Evolutionary conservation across 345 rosid genomes (phyloP).

Genomic region (Populus alba): DNA sequence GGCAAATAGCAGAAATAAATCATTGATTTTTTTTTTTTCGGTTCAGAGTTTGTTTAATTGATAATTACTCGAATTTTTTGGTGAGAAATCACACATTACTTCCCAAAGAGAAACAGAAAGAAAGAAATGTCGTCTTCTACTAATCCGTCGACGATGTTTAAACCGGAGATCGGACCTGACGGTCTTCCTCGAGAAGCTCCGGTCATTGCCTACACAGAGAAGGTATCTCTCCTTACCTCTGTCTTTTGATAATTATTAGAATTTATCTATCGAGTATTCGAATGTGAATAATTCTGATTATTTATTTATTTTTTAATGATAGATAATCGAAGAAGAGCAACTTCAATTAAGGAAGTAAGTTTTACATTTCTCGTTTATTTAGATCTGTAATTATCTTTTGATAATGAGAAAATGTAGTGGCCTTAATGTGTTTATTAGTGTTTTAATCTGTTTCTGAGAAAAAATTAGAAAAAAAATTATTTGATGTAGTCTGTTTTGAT

Average conservation of each 20-base stretch:
- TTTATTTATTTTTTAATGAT: conserved; percentile 9
- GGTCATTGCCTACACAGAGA: conserved; percentile 85
- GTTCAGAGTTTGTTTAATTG: not conserved
- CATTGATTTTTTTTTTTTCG: too few relatives aligned
- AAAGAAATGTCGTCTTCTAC: conserved; percentile 30
- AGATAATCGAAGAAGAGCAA: conserved; percentile 85
- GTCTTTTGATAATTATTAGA: not conserved
- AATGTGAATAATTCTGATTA: not conserved
- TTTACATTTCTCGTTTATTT: not conserved
- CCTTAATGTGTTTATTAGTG: not conserved
- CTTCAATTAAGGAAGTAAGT: conserved; percentile 76
- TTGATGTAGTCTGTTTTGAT: not conserved
- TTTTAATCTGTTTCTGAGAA: conserved; percentile 1
- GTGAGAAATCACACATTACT: not conserved
- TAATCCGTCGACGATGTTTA: conserved; percentile 47
- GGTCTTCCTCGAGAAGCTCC: conserved; percentile 84
- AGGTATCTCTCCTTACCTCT: conserved; percentile 39
- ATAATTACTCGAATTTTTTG: not conserved
- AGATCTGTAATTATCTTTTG: not conserved
- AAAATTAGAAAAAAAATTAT: not conserved
- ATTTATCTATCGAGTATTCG: conserved; percentile 1
- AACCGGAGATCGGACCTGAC: conserved; percentile 82
- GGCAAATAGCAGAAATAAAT: too few relatives aligned
- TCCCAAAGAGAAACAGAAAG: conserved; percentile 10
- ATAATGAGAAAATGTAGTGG: not conserved